A percentile compares a stretch with the other conserved stretches of the same genome.
Conservation (phyloP, 2,329 filamentous ascomycete genomes). For the Hymenoscyphus occultus region DNA sequence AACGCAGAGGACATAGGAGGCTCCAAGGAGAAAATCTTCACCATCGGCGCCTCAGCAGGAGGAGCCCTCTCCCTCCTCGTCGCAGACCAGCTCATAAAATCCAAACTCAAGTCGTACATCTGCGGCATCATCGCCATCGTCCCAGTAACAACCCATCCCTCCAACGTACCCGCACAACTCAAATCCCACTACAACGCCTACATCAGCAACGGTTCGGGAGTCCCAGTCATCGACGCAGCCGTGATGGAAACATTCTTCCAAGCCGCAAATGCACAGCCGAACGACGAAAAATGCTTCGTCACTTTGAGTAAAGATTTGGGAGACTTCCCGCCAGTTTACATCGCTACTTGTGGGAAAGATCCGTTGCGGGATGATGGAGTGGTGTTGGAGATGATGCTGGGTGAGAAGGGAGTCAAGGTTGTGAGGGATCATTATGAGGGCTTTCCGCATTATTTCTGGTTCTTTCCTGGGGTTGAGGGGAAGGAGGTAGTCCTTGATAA, state of each 20-base stretch:
- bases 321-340: constrained; percentile 27
- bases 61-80: constrained; percentile 27
- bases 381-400: constrained; percentile 33
- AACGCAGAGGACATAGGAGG: constrained; percentile 19
- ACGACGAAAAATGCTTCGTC: constrained; percentile 22
- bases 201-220: constrained; percentile 20
- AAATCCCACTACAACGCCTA: constrained; percentile 23
- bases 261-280: constrained; percentile 12
- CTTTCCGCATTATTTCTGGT: constrained; percentile 37
- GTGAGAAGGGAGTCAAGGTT: constrained; percentile 29
- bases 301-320: constrained; percentile 19
- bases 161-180: constrained; percentile 23
- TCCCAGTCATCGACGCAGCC: constrained; percentile 24
- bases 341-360: constrained; percentile 31
- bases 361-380: constrained; percentile 35
- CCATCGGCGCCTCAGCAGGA: constrained; percentile 29
- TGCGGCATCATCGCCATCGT: constrained; percentile 28
- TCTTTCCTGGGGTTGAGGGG: constrained; percentile 24
- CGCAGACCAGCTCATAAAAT: constrained; percentile 25
- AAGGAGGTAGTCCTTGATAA: constrained; percentile 25
- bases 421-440: constrained; percentile 34
- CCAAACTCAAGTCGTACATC: constrained; percentile 16
- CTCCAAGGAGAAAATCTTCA: constrained; percentile 21
- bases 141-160: constrained; percentile 26
- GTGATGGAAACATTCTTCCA: constrained; percentile 27